A percentile compares a stretch with the other conserved stretches of the same genome.
Conservation (phyloP, 2,329 filamentous ascomycete genomes). For the Plectosphaerella sp. region DNA sequence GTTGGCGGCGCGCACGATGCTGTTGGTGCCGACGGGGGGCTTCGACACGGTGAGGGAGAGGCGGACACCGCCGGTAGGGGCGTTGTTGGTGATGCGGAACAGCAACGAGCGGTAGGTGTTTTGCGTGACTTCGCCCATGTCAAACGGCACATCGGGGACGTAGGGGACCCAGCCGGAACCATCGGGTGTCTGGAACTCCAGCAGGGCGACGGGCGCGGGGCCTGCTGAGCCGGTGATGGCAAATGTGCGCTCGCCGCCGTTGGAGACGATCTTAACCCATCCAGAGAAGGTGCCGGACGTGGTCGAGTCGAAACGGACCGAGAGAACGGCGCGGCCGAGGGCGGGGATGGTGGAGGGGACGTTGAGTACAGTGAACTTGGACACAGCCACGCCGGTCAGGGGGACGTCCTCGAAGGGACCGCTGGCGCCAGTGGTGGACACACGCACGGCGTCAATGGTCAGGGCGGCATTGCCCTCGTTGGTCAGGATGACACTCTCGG, state of each 20-base stretch:
- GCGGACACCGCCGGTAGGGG: slow-evolving; percentile 40
- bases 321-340: slow-evolving; percentile 31
- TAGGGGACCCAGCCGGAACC: slow-evolving; percentile 45
- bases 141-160: slow-evolving; percentile 36
- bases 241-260: slow-evolving; percentile 42
- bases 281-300: slow-evolving; percentile 41
- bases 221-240: slow-evolving; percentile 45
- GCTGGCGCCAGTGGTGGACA: slow-evolving; percentile 33
- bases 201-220: slow-evolving; percentile 38
- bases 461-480: slow-evolving; percentile 44
- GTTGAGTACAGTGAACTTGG: slow-evolving; percentile 42
- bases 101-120: slow-evolving; percentile 41
- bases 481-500: slow-evolving; percentile 38
- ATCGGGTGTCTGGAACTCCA: slow-evolving; percentile 51
- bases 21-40: slow-evolving; percentile 48
- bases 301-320: slow-evolving; percentile 41
- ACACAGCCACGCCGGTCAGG: slow-evolving; percentile 26
- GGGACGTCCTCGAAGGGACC: slow-evolving; percentile 37
- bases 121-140: slow-evolving; percentile 54
- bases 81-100: slow-evolving; percentile 50
- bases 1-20: slow-evolving; percentile 49
- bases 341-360: slow-evolving; percentile 39
- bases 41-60: slow-evolving; percentile 53
- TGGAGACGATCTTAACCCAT: slow-evolving; percentile 40
- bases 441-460: slow-evolving; percentile 35